phyloP scores from a whole-genome alignment of 345 rosid species.

The Gossypium longicalyx region DNA sequence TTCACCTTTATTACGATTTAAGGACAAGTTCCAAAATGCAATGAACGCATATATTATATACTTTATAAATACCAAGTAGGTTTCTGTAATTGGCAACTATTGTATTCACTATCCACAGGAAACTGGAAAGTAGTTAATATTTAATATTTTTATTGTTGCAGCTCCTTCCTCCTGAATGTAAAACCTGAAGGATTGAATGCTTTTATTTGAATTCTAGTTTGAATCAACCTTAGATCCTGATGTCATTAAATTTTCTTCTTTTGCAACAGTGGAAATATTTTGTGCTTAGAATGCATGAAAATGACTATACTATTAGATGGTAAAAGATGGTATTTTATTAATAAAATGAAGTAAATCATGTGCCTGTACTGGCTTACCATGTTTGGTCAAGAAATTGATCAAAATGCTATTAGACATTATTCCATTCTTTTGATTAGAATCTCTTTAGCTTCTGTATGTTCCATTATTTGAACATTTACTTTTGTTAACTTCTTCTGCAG shows the following conservation, averaged over 20 bases:
- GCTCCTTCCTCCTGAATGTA: conserved; percentile 3
- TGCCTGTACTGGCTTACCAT: not conserved
- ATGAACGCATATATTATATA: not conserved
- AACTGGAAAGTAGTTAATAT: not conserved
- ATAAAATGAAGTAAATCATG: not conserved
- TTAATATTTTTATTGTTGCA: not conserved
- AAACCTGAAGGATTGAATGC: not conserved
- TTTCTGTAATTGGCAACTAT: not conserved
- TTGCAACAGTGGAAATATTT: not conserved
- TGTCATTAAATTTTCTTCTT: not conserved
- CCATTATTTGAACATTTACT: not conserved
- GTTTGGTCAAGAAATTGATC: conserved; percentile 4
- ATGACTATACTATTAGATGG: not conserved
- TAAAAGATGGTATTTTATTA: not conserved
- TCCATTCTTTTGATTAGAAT: not conserved
- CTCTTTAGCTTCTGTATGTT: not conserved
- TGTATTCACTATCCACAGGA: not conserved
- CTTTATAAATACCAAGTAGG: not conserved
- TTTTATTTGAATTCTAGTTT: not conserved
- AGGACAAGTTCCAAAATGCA: not conserved
- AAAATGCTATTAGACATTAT: not conserved
- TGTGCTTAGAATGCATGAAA: not conserved
- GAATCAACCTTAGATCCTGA: not conserved
- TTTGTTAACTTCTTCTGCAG: conserved; percentile 42
- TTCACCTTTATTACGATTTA: not conserved